Base-by-base conservation (phyloP, 2,329 filamentous ascomycete species). In the Thelonectria blattea region DNA sequence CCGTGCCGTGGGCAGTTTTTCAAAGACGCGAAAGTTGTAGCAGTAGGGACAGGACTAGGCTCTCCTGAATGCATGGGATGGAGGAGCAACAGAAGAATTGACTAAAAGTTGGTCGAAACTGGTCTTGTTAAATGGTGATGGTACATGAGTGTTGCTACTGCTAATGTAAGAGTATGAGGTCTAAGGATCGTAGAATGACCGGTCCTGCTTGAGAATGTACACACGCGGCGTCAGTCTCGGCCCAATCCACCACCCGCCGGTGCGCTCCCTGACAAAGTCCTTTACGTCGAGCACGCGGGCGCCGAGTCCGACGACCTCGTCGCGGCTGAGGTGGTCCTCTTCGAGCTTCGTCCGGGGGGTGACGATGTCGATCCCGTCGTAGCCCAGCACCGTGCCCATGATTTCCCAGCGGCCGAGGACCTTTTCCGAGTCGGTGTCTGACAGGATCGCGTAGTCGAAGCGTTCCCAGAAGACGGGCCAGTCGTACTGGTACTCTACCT, bases 161-260 rank as follows among this genome's bases (percentile, higher is more conserved):
- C n/a, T n/a, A n/a, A n/a, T n/a, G n/a, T n/a, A 42, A 50, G 11
- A 30, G n/a, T 9, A 14, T n/a, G 30, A 46, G 3, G 12, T 1
- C 46, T 63, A 50, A 14, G 39, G 52, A 11, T 22, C 50, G 14
- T 66, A 63, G 55, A 69, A 70, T 18, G 70, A 53, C 53, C 73
- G 72, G 30, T 51, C 32, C 42, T 61, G 67, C 63, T 74, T 80
- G 71, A 87, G 68, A 17, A 88, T 78, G 65, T 80, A 74, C 45
- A 88, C 80, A 52, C 79, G 76, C 6, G 85, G 84, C 63, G 79
- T 79, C 84, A 89, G 87, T 64, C 80, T 79, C 22, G 86, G 87
- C 0, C 87, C 88, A 65, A 85, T 65, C 87, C 87, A 90, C 84
- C 85, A 88, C 0, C 88, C 87, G 2, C 85, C 81, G 0, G 85